Evolutionary conservation across 345 rosid genomes (phyloP), one percentile per base, ranked within the genome.

Genomic region (Passiflora organensis): DNA sequence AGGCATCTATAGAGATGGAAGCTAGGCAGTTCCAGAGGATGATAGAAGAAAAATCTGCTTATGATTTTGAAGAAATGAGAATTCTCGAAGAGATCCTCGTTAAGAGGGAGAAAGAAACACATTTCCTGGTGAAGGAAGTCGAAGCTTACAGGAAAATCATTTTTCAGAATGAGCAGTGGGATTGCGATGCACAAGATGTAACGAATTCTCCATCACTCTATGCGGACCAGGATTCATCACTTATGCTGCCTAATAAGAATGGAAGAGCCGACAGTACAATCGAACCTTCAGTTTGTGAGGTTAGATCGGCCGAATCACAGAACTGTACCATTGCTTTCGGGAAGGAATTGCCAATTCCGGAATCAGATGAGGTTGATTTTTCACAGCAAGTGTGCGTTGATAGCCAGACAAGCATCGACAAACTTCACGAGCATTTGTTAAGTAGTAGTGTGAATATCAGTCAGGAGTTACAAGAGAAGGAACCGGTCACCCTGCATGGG

Each of bases 1-100:
- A 82, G 79, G 95, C 99, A 46, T 54, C 72, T 0, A 66, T 86
- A 59, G 89, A 82, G 68, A 93, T 86, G 95, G 96, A 86, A 74
- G 88, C 85, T 44, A 86, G 74, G 68, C 96, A 91, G 60, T 84
- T 81, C 46, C 89, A 80, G 51, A 77, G 95, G 66, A 84, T 91
- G 84, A 84, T 82, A 19, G 98, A 88, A 56, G 98, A 91, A 65
- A 86, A 88, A 56, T 57, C 79, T 62, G 83, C 85, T 6, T 86
- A 86, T 55, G 95, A 88, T 52, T 81, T 76, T 60, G 96, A 86
- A 65, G 98, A 91, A 75, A 86, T 84, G 91, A 72, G 64, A 64
- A 63, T 91, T 68, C 79, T 91, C 55, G 84, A 91, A 73, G 98
- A 91, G 75, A 86, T 86, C 47, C 72, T 91, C 36, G 59, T 86